Percentiles rank a stretch among this genome's conserved stretches.
phyloP scores from a whole-genome alignment of 352 stramenopile genomes.

The Phytopythium cucurbitacearum region DNA sequence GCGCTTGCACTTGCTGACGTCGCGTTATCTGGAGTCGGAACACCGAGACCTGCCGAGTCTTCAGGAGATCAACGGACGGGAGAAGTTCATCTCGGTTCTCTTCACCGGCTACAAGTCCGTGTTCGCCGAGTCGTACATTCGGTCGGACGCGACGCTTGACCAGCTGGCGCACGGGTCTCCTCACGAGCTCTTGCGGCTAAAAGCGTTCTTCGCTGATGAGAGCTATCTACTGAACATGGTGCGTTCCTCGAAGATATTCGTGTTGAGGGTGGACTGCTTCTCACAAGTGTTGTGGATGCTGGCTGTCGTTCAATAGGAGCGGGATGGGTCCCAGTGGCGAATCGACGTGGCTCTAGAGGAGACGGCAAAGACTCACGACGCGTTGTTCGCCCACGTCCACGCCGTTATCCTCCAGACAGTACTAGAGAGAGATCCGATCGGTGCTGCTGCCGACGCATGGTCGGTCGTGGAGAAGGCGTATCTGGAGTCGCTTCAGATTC shows the following conservation, averaged over 20 bases:
- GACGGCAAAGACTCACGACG: slow-evolving; percentile 30
- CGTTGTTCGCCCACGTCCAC: slow-evolving; percentile 49
- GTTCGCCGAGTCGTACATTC: slow-evolving; percentile 40
- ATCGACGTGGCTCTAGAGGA: slow-evolving; percentile 56
- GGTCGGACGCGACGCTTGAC: slow-evolving; percentile 40
- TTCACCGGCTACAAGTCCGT: slow-evolving; percentile 46
- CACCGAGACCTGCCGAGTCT: slow-evolving; percentile 14
- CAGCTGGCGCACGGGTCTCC: slow-evolving; percentile 34
- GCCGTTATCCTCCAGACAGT: slow-evolving; percentile 41
- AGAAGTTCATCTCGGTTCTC: slow-evolving; percentile 56
- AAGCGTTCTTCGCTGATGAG: slow-evolving; percentile 37
- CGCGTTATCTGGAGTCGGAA: slow-evolving; percentile 30
- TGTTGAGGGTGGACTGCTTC: not conserved
- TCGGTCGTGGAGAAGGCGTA: slow-evolving; percentile 27
- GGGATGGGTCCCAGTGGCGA: slow-evolving; percentile 10
- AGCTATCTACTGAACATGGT: slow-evolving; percentile 60
- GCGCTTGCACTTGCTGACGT: slow-evolving; percentile 48
- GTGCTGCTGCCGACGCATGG: slow-evolving; percentile 6
- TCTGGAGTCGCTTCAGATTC: slow-evolving; percentile 18
- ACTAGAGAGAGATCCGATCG: slow-evolving; percentile 15
- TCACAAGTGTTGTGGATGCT: not conserved
- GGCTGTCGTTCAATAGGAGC: not conserved
- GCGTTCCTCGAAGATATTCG: slow-evolving; percentile 1
- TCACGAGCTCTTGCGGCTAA: slow-evolving; percentile 31
- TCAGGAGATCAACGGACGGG: slow-evolving; percentile 31